Percentiles rank a stretch among this genome's conserved stretches.
These are phyloP conservation scores for Diplodia mutila DNA, from an alignment of 2,329 filamentous ascomycete genomes.

Conservation along the genomic window DNA sequence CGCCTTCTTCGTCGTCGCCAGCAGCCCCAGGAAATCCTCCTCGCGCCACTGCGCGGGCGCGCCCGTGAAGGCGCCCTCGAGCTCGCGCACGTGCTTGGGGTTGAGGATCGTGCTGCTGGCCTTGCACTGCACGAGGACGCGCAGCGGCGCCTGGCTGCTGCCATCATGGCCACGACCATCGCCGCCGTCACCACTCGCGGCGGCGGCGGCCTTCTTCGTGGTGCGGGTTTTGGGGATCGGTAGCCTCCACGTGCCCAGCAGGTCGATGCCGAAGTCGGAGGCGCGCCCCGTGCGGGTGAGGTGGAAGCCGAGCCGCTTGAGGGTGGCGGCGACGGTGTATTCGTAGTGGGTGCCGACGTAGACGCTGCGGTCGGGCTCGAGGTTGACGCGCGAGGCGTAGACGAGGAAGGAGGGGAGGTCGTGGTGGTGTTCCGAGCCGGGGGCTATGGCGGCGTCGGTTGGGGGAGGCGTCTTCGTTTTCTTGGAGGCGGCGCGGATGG, in stretches of 20 bases:
- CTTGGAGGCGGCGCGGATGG: neutral
- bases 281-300: constrained; percentile 68
- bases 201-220: constrained; percentile 29
- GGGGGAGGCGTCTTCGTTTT: neutral
- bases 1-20: constrained; percentile 70
- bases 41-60: constrained; percentile 75
- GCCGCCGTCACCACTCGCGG: constrained; percentile 30
- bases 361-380: constrained; percentile 61
- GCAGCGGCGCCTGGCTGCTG: constrained; percentile 31
- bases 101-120: constrained; percentile 53
- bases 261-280: constrained; percentile 73
- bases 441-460: constrained; percentile 20
- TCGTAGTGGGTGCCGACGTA: constrained; percentile 79
- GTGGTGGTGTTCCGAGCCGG: constrained; percentile 57
- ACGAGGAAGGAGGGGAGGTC: constrained; percentile 67
- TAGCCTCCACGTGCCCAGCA: constrained; percentile 71
- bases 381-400: constrained; percentile 61
- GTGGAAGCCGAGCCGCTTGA: constrained; percentile 65
- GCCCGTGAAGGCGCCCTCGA: constrained; percentile 76
- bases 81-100: constrained; percentile 70
- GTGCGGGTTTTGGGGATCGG: constrained; percentile 29
- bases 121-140: constrained; percentile 71
- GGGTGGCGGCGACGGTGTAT: constrained; percentile 64
- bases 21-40: constrained; percentile 65
- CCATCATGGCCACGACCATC: no score